A percentile compares a stretch with the other conserved stretches of the same genome.
Evolutionary conservation across 2,329 filamentous ascomycete genomes (phyloP).

Genomic region (Fusarium temperatum): DNA sequence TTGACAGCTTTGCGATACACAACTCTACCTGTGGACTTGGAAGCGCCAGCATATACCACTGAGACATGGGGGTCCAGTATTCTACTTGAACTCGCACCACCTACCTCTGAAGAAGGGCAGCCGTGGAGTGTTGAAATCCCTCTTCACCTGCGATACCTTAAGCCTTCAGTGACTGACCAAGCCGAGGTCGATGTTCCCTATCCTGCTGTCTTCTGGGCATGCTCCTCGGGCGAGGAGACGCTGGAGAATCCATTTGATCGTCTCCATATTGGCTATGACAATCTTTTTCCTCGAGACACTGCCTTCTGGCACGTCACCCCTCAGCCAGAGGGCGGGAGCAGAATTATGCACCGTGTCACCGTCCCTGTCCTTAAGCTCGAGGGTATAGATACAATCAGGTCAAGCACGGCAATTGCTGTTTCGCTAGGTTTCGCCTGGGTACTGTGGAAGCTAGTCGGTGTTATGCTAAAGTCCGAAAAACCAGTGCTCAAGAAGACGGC

Average conservation of each 20-base stretch:
- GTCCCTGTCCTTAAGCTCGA: conserved; percentile 73
- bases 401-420: conserved; percentile 68
- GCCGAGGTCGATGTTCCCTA: conserved; percentile 72
- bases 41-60: conserved; percentile 86
- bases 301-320: conserved; percentile 84
- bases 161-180: conserved; percentile 66
- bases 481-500: not conserved
- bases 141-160: conserved; percentile 85
- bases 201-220: conserved; percentile 92
- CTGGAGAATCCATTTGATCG: conserved; percentile 85
- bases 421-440: conserved; percentile 75
- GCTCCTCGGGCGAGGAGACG: conserved; percentile 74
- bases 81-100: conserved; percentile 76
- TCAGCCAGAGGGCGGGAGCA: conserved; percentile 45
- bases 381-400: conserved; percentile 56
- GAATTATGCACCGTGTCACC: conserved; percentile 62
- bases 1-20: conserved; percentile 73
- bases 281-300: conserved; percentile 77
- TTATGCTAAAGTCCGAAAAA: conserved; percentile 13
- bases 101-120: conserved; percentile 49
- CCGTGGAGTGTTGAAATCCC: conserved; percentile 77
- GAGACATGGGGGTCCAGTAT: conserved; percentile 80
- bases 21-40: conserved; percentile 83
- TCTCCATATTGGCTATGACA: conserved; percentile 85
- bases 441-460: conserved; percentile 62